Evolutionary conservation across 2,329 filamentous ascomycete genomes (phyloP), one percentile per base, ranked within the genome.

Genomic region (Venturia oleaginea): DNA sequence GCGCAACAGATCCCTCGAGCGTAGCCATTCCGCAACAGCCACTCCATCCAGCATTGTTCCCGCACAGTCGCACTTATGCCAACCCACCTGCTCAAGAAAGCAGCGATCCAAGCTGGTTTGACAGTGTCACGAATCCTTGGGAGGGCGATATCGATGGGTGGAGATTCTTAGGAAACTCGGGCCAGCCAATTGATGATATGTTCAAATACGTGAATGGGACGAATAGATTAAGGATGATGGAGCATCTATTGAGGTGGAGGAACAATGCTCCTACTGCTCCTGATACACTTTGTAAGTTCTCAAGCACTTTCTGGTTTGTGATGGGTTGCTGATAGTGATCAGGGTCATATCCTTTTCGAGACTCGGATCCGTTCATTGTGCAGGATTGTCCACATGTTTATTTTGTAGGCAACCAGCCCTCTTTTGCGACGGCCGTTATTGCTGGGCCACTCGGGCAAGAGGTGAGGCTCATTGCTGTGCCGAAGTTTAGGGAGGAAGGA

Each of bases 271-370:
- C 94, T 1, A 99, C 94, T 0, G 94, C 94, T 1, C 94, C 95
- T 0, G 95, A 99, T 76, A 99, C 95, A 0, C 74, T 99, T 54
- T 96, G 92, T 93, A 81, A 81, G 89, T 80, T 65, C 32, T 65
- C 34, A 43, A 55, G 42, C 40, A 27, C 27, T 19, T 34, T n/a
- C 64, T n/a, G n/a, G 57, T 13, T 34, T 19, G 2, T 55, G 65
- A 51, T 38, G 8, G 19, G 1, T 42, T 34, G 24, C 24, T 37
- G 17, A 61, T 67, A 65, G 72, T 57, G 38, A 46, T 19, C 66
- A 92, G 91, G 91, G 90, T 92, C 90, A 72, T 99, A 97, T 72
- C 94, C 94, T 0, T 99, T 96, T 76, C 92, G 97, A 76, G 90
- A 94, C 22, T 84, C 91, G 61, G 95, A 99, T 72, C 92, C 91